Base-by-base conservation (phyloP, 2,329 filamentous ascomycete species). In the Aspergillus hiratsukae region DNA sequence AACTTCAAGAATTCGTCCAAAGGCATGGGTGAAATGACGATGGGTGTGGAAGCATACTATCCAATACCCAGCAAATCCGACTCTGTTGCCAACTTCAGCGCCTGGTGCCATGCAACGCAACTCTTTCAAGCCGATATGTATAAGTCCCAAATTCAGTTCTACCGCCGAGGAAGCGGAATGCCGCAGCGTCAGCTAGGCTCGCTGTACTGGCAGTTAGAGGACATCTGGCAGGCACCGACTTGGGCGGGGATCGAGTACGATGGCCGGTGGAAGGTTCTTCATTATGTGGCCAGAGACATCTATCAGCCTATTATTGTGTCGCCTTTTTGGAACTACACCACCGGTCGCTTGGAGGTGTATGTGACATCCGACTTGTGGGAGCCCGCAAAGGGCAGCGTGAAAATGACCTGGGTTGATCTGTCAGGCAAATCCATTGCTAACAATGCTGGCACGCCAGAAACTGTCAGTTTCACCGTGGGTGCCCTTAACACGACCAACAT, bases 121-220 rank as follows among this genome's bases (percentile, higher is more conserved):
- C 75, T 86, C 9, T 87, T 86, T 73, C 84, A 87, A 65, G 83
- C 84, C 2, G 83, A 86, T 60, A 81, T 82, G 66, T 86, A 87
- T 69, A 80, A 79, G 43, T 78, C 74, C 2, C 78, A 87, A 67
- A 86, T 87, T 17, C 76, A 82, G 53, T 86, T 83, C 69, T 87
- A 87, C 64, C 78, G 84, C 4, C 75, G 81, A 4, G 84, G 84
- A 0, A 83, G 80, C 41, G 84, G 83, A 0, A 64, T 79, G 62
- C 80, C 78, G 0, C 80, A 87, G 58, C 75, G 83, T 0, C 83
- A 86, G 61, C 75, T 87, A 2, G 84, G 84, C 0, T 79, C 77
- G 10, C 66, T 87, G 4, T 87, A 86, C 66, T 87, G 84, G 85
- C 84, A 87, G 64, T 73, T 87, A 1, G 83, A 87, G 61, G 84